phyloP scores from a whole-genome alignment of 768 basidiomycete genomes.

The Leucosporidium yakuticum region DNA sequence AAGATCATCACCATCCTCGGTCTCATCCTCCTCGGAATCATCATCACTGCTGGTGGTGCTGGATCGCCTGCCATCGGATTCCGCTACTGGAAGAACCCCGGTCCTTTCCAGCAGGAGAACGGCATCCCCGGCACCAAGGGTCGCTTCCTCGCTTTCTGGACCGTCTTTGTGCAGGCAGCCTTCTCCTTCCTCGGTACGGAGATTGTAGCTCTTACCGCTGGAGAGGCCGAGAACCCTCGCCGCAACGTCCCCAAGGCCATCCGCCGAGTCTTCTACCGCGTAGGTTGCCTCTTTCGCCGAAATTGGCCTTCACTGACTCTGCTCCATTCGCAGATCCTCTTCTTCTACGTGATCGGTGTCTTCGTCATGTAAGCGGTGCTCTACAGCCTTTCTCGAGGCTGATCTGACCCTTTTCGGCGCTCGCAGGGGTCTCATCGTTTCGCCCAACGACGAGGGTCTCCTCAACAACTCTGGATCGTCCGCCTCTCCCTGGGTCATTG shows the following conservation, averaged over 20 bases:
- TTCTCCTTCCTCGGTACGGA: conserved; percentile 58
- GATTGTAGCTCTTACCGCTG: conserved; percentile 49
- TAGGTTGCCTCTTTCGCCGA: neutral
- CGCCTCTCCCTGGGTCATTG: conserved; percentile 69
- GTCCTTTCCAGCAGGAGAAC: conserved; percentile 66
- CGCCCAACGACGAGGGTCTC: conserved; percentile 53
- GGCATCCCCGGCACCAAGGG: conserved; percentile 58
- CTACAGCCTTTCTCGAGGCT: too few species aligned
- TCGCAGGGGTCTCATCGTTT: conserved; percentile 61
- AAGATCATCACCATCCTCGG: conserved; percentile 23
- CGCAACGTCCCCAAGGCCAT: conserved; percentile 64
- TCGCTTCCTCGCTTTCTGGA: conserved; percentile 50
- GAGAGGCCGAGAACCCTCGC: conserved; percentile 48
- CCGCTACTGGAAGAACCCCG: conserved; percentile 57
- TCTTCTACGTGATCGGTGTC: conserved; percentile 48
- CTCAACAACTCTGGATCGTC: too few species aligned
- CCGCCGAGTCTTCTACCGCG: conserved; percentile 60
- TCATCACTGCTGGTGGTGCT: conserved; percentile 30
- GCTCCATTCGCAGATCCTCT: too few species aligned
- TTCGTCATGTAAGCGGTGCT: conserved; percentile 52
- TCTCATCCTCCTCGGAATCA: conserved; percentile 30
- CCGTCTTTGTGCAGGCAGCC: conserved; percentile 4
- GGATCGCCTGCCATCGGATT: conserved; percentile 39
- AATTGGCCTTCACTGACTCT: neutral
- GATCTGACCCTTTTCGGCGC: too few species aligned